Base-by-base conservation (phyloP, 2,329 filamentous ascomycete species). In the Volutella citrinella region DNA sequence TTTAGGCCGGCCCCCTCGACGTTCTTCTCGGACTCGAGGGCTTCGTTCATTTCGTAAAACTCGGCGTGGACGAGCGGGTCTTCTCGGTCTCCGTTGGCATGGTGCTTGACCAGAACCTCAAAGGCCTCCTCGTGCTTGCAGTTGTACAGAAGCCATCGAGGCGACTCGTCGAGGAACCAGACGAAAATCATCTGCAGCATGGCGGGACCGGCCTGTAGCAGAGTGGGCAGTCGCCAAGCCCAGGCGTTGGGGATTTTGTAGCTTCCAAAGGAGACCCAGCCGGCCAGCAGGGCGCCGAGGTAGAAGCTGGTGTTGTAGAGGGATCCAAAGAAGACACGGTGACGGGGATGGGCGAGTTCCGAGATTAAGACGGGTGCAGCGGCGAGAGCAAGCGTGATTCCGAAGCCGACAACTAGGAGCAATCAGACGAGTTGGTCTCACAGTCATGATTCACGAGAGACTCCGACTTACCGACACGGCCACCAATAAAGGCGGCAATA, bases 381-480 rank as follows among this genome's bases (percentile, higher is more conserved):
- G 14, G 72, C 66, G 38, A 72, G 74, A 26, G 64, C 66, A 36
- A 72, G 71, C 0, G 66, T 64, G 25, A 76, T 69, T 12, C 73
- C 73, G 17, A 74, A 69, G 15, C 74, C 74, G 21, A 76, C 63
- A 7, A 76, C 48, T n/a, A n/a, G n/a, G n/a, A n/a, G n/a, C n/a
- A n/a, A n/a, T n/a, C n/a, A n/a, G n/a, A n/a, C n/a, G n/a, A n/a
- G n/a, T n/a, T n/a, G n/a, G n/a, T n/a, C n/a, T n/a, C n/a, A n/a
- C n/a, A n/a, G n/a, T n/a, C n/a, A n/a, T n/a, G n/a, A n/a, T n/a
- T n/a, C n/a, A n/a, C n/a, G n/a, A n/a, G n/a, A n/a, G n/a, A n/a
- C n/a, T n/a, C n/a, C n/a, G n/a, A n/a, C n/a, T n/a, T n/a, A n/a
- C n/a, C n/a, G 34, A 74, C 66, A 34, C 74, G 65, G 7, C 70